A percentile compares a stretch with the other conserved stretches of the same genome.
phyloP scores from a whole-genome alignment of 2,329 filamentous ascomycete genomes.

The Talaromyces pinophilus region DNA sequence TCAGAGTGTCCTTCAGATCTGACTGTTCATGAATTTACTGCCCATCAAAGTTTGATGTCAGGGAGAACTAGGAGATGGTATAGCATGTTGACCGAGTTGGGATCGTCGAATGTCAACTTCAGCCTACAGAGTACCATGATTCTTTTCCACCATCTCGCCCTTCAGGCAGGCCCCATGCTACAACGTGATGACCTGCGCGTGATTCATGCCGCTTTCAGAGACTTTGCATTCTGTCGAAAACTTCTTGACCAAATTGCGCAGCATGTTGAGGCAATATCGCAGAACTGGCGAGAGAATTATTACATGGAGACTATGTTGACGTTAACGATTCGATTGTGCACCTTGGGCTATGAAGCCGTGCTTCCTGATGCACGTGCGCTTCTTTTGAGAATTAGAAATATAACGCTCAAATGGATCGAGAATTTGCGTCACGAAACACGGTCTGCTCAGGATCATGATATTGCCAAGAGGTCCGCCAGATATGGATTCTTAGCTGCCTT shows the following conservation, averaged over 20 bases:
- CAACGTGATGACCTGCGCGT: constrained; percentile 43
- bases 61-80: constrained; percentile 52
- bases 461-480: too few species aligned
- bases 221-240: constrained; percentile 52
- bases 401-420: constrained; percentile 14
- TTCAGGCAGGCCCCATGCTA: constrained; percentile 57
- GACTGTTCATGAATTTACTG: constrained; percentile 52
- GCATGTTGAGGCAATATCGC: constrained; percentile 50
- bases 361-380: constrained; percentile 30
- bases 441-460: too few species aligned
- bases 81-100: constrained; percentile 53
- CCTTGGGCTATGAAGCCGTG: constrained; percentile 30
- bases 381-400: constrained; percentile 37
- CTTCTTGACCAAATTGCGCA: constrained; percentile 52
- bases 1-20: constrained; percentile 49
- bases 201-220: constrained; percentile 53
- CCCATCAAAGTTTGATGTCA: constrained; percentile 49
- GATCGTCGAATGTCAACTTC: constrained; percentile 61
- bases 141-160: constrained; percentile 55
- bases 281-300: constrained; percentile 61
- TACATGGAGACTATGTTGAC: constrained; percentile 61
- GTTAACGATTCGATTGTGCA: constrained; percentile 47
- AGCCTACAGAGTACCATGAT: constrained; percentile 54
- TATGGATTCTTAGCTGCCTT: too few species aligned
- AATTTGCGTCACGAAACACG: constrained; percentile 8